Conservation (phyloP, 2,329 filamentous ascomycete genomes). For the Apiospora malaysiana region DNA sequence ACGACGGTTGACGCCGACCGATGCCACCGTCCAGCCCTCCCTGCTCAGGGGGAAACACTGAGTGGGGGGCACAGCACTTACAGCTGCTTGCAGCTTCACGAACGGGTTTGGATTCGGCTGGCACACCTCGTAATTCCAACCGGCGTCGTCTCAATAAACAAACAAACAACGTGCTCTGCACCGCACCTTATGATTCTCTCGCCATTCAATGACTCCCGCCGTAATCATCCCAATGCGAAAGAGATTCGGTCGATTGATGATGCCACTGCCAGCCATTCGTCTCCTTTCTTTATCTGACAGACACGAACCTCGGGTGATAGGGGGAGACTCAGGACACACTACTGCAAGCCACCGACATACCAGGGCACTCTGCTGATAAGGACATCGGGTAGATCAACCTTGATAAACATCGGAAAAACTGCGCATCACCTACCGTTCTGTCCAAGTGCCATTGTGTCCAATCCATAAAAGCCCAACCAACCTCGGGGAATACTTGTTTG, state of each 20-base stretch:
- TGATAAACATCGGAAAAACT: neutral
- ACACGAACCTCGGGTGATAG: neutral
- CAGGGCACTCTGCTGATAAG: neutral
- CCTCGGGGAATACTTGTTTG: neutral
- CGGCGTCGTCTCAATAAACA: neutral
- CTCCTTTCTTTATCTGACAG: neutral
- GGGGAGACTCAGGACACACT: neutral
- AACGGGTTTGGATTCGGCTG: neutral
- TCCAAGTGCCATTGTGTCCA: neutral
- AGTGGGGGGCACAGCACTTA: slow-evolving; percentile 2
- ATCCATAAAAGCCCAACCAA: neutral
- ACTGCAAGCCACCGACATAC: slow-evolving; percentile 5
- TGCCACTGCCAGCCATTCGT: neutral
- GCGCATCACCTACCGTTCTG: neutral
- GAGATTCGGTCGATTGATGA: neutral
- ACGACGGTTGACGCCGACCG: neutral
- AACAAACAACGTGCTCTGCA: neutral
- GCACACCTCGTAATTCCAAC: neutral
- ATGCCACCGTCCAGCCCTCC: neutral
- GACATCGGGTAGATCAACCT: neutral
- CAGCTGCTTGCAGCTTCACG: neutral
- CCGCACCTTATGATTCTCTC: neutral
- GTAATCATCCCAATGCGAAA: neutral
- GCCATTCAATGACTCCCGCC: neutral
- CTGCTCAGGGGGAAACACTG: neutral